A percentile compares a stretch with the other conserved stretches of the same genome.
Evolutionary conservation across 129 eudicot genomes (phyloP).

Genomic region (Centella asiatica): DNA sequence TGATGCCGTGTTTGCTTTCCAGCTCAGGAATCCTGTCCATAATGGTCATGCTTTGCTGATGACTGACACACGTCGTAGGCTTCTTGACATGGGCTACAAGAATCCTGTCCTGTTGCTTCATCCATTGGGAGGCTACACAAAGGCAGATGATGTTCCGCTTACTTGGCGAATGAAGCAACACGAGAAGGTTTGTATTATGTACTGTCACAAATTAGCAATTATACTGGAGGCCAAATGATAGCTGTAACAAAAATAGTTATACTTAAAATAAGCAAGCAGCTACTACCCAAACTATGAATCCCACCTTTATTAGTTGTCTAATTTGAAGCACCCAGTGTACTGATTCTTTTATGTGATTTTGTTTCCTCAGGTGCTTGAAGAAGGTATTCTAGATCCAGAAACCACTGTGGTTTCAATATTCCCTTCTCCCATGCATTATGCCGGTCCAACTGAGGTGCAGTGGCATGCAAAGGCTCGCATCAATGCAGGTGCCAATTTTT

Average conservation of each 20-base stretch:
- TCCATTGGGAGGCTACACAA: conserved; percentile 90
- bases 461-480: conserved; percentile 99
- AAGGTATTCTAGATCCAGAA: conserved; percentile 31
- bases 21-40: conserved; percentile 94
- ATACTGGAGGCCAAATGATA: too few species aligned
- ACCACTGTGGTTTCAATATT: conserved; percentile 33
- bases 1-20: conserved; percentile 93
- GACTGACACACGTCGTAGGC: conserved; percentile 93
- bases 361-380: conserved; percentile 29
- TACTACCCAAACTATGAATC: too few species aligned
- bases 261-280: too few species aligned
- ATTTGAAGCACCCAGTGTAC: background rate
- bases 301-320: background rate
- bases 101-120: conserved; percentile 90
- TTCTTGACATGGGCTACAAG: conserved; percentile 95
- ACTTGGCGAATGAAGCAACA: conserved; percentile 97
- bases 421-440: conserved; percentile 96
- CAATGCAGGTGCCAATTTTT: conserved; percentile 95
- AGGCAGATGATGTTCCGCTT: conserved; percentile 93
- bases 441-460: conserved; percentile 99
- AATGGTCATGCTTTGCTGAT: conserved; percentile 89
- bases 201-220: background rate
- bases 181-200: conserved; percentile 49
- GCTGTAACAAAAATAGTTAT: too few species aligned
- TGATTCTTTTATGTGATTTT: background rate